Evolutionary conservation across 106 monocot genomes (phyloP), one percentile per base, ranked within the genome.

Genomic region (Gastrodia elata): DNA sequence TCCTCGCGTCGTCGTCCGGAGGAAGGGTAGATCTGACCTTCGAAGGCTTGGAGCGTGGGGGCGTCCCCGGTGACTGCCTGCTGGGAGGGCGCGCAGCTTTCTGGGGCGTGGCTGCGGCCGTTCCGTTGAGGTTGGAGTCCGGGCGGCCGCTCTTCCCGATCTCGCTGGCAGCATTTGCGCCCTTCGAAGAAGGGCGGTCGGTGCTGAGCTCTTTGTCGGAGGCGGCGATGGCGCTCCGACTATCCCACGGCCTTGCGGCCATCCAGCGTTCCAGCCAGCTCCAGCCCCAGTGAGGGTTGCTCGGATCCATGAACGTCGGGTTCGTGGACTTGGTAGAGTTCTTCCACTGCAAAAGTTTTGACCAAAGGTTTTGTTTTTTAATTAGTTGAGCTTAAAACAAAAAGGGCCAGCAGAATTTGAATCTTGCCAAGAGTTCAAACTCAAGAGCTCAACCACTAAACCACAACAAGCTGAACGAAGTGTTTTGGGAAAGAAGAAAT

Each of bases 181-280:
- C 82, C 76, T 78, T 89, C 9, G 76, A 37, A 30, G 87, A 87
- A 39, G 84, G 68, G 7, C 13, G 72, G 34, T 90, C 90, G 18
- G 61, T 34, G 71, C 69, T 81, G 25, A 48, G 58, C 16, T 95
- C 91, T 37, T 81, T 98, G 39, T 91, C 92, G 0, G 86, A 58
- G n/a, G 73, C 24, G 9, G 74, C 79, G n/a, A 57, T 10, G 9
- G 74, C 79, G 65, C 76, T 79, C 64, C 73, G 71, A 68, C 68
- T 87, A 56, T 93, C 97, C 90, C 93, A 93, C 35, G 93, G 91
- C 73, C 79, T 83, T n/a, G 93, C 81, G 24, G 90, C 86, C 93
- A 93, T 98, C 97, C 97, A 98, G 18, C 91, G 97, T 65, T 98
- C 97, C 16, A 98, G 38, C 97, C 97, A 98, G 86, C 97, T 93